These are phyloP conservation scores for Lineolata rhizophorae DNA, from an alignment of 495 filamentous ascomycete species.

Conservation along the genomic window DNA sequence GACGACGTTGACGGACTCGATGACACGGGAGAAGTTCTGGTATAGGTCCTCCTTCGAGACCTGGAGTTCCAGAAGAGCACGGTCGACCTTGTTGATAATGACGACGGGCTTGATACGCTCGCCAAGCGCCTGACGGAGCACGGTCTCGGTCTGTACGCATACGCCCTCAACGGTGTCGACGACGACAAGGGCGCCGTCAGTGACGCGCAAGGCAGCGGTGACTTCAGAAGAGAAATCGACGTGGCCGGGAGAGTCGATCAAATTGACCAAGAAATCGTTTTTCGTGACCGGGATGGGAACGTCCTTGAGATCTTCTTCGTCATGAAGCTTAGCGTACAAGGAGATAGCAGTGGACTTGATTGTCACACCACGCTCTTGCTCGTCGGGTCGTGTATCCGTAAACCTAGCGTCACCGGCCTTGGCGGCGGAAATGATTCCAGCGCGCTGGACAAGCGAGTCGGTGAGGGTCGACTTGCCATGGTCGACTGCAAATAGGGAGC, in stretches of 20 bases:
- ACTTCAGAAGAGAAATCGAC: slow-evolving; percentile 99
- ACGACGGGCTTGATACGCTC: slow-evolving; percentile 99
- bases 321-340: slow-evolving; percentile 67
- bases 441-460: slow-evolving; percentile 96
- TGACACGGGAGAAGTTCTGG: slow-evolving; percentile 97
- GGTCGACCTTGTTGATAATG: slow-evolving; percentile 99
- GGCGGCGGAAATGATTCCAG: slow-evolving; percentile 96
- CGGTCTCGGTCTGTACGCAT: slow-evolving; percentile 98
- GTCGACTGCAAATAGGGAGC: slow-evolving; percentile 38
- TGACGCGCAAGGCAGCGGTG: slow-evolving; percentile 98
- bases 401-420: slow-evolving; percentile 91
- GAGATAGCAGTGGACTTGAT: slow-evolving; percentile 99
- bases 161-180: slow-evolving; percentile 99
- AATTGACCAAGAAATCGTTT: slow-evolving; percentile 96
- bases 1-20: slow-evolving; percentile 99
- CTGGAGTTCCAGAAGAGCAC: slow-evolving; percentile 95
- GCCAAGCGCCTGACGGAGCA: slow-evolving; percentile 94
- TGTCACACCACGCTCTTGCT: slow-evolving; percentile 98
- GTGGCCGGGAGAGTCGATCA: slow-evolving; percentile 99
- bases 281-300: slow-evolving; percentile 74
- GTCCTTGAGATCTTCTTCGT: slow-evolving; percentile 83
- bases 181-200: slow-evolving; percentile 96
- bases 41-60: slow-evolving; percentile 96
- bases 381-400: slow-evolving; percentile 91
- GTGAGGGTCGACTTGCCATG: slow-evolving; percentile 99